Evolutionary conservation across 2,329 filamentous ascomycete genomes (phyloP).

Genomic region (Claviceps fusiformis): DNA sequence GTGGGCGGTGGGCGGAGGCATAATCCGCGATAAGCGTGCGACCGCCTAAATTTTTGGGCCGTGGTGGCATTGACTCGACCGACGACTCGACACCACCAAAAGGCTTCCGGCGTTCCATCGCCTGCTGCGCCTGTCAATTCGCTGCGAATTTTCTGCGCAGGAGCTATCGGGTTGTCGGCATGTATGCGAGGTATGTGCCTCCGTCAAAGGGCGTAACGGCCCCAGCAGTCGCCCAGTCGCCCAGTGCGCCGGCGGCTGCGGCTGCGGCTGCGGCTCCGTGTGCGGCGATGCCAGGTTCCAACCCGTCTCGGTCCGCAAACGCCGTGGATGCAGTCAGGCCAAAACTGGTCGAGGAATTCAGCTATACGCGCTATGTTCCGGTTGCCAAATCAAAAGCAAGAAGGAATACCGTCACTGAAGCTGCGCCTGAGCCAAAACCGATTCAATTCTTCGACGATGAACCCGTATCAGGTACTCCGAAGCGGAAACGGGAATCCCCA

Average conservation of each 20-base stretch:
- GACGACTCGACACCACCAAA: background rate
- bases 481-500: slow-evolving; percentile 23
- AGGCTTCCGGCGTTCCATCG: background rate
- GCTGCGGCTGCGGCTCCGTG: background rate
- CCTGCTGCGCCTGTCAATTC: background rate
- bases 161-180: slow-evolving; percentile 8
- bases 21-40: slow-evolving; percentile 21
- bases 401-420: background rate
- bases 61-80: background rate
- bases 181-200: slow-evolving; percentile 32
- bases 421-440: slow-evolving; percentile 4
- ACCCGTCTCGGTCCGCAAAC: background rate
- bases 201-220: slow-evolving; percentile 14
- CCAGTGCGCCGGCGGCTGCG: background rate
- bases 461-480: slow-evolving; percentile 13
- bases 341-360: slow-evolving; percentile 11
- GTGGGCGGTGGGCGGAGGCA: slow-evolving; percentile 19
- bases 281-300: background rate
- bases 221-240: slow-evolving; percentile 3
- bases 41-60: slow-evolving; percentile 22
- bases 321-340: background rate
- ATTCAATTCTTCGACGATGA: slow-evolving; percentile 18
- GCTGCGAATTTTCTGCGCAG: background rate
- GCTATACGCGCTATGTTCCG: slow-evolving; percentile 30
- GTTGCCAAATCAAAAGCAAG: slow-evolving; percentile 12